phyloP scores from a whole-genome alignment of 2,329 filamentous ascomycete genomes.

The Trichophyton equinum region DNA sequence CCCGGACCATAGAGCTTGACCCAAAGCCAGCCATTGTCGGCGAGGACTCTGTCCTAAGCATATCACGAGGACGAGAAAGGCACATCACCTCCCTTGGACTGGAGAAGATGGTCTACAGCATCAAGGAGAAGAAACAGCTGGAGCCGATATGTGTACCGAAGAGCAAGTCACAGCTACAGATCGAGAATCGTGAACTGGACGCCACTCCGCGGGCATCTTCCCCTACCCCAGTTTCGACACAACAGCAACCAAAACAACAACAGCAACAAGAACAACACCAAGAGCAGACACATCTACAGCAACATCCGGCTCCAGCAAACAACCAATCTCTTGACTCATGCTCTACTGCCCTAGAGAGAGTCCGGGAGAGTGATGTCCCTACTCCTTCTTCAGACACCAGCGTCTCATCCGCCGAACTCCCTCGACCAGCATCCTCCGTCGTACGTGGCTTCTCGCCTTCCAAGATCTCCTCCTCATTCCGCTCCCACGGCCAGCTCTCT shows the following conservation, averaged over 20 bases:
- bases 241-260: conserved; percentile 22
- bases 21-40: conserved; percentile 44
- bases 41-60: conserved; percentile 44
- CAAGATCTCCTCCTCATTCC: conserved; percentile 55
- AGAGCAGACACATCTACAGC: conserved; percentile 15
- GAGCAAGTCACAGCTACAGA: conserved; percentile 26
- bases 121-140: conserved; percentile 68
- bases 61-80: conserved; percentile 62
- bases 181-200: conserved; percentile 28
- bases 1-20: conserved; percentile 51
- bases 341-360: conserved; percentile 41
- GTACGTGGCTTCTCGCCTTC: conserved; percentile 79
- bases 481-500: conserved; percentile 46
- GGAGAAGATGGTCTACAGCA: conserved; percentile 86
- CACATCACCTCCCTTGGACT: conserved; percentile 88
- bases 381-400: conserved; percentile 47
- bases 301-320: conserved; percentile 27
- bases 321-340: conserved; percentile 43
- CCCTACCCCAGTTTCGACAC: conserved; percentile 27
- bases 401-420: conserved; percentile 43
- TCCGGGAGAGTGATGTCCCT: conserved; percentile 34
- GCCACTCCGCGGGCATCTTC: conserved; percentile 34
- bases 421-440: conserved; percentile 50
- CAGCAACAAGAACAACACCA: conserved; percentile 28
- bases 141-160: conserved; percentile 37